Evolutionary conservation across 2,329 filamentous ascomycete species (phyloP), one percentile per base, ranked within the genome.

Genomic region (Pyrenophora teres): DNA sequence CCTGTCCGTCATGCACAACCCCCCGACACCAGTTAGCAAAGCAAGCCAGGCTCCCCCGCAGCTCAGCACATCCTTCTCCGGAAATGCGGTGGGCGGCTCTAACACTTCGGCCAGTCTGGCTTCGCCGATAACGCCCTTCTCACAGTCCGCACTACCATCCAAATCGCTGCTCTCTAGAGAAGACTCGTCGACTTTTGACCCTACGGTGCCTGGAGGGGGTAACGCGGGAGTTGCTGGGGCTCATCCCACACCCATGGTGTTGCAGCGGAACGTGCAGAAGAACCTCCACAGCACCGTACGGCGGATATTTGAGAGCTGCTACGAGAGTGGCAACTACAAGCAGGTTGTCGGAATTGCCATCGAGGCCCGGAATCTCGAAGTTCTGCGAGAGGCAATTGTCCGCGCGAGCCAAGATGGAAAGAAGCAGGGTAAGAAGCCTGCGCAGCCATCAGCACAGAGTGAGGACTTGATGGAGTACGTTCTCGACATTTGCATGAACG

Each of bases 391-490:
- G 52, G 89, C 94, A 33, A 97, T 99, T 68, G 84, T 94, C 72
- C 87, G 91, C 30, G 93, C 90, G n/a, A 92, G 86, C 68, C 86
- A 92, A 42, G 91, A 95, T 60, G 90, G 92, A 75, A 91, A 89
- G 76, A 82, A 70, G 57, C 70, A 84, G 46, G 79, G 82, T 63
- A 86, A 87, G 74, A 81, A 81, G 69, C 78, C 78, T 18, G 76
- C 78, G 31, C 81, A 81, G 18, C 73, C 74, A 9, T 75, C 79
- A 41, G 81, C 83, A 3, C 84, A 87, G 23, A 88, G 91, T 15
- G 92, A 97, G 71, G 93, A 97, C 72, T 78, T 99, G 50, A 94
- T 99, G 87, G 94, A 99, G 64, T 99, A 99, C 69, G 89, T 94
- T 16, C 78, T 99, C 56, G 87, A 92, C 63, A 95, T 99, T 62